Percentiles rank a stretch among this genome's conserved stretches.
Evolutionary conservation across 2,329 filamentous ascomycete species (phyloP).

Genomic region (Neofusicoccum umdonicola): DNA sequence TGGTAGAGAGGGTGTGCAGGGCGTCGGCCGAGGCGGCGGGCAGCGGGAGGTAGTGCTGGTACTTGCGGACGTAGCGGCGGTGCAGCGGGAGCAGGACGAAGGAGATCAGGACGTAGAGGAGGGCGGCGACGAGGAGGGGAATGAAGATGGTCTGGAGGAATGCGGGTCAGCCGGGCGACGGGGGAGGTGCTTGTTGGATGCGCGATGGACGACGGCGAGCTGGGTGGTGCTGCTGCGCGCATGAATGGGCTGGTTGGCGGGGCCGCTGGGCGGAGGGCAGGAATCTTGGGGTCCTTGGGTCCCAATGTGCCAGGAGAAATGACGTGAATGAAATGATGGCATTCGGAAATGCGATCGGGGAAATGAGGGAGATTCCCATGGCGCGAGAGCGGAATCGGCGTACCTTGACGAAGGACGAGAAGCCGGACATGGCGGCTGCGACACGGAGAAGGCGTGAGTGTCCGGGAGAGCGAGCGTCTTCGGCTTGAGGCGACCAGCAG

Average conservation of each 20-base stretch:
- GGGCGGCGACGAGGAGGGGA: conserved; percentile 44
- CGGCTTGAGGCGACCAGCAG: background rate
- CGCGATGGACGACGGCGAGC: background rate
- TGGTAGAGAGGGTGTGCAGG: conserved; percentile 26
- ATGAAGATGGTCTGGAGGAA: conserved; percentile 40
- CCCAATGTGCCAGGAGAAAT: background rate
- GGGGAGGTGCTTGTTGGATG: background rate
- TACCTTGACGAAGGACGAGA: conserved; percentile 36
- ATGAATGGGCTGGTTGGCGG: too few relatives aligned
- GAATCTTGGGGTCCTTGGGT: background rate
- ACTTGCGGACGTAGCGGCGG: conserved; percentile 44
- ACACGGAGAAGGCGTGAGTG: background rate
- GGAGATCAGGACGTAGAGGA: conserved; percentile 43
- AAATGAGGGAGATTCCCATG: background rate
- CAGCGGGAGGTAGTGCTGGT: conserved; percentile 45
- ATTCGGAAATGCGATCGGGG: background rate
- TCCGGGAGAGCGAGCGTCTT: background rate
- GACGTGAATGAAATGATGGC: background rate
- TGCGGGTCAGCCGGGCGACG: background rate
- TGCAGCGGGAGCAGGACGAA: conserved; percentile 44
- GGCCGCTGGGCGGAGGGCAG: background rate
- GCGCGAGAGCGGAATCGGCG: background rate
- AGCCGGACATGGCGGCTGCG: conserved; percentile 30
- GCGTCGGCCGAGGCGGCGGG: conserved; percentile 20
- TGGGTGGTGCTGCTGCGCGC: too few relatives aligned